Evolutionary conservation across 176 grass and related monocot genomes (phyloP).

Genomic region (Aechmea fasciata): DNA sequence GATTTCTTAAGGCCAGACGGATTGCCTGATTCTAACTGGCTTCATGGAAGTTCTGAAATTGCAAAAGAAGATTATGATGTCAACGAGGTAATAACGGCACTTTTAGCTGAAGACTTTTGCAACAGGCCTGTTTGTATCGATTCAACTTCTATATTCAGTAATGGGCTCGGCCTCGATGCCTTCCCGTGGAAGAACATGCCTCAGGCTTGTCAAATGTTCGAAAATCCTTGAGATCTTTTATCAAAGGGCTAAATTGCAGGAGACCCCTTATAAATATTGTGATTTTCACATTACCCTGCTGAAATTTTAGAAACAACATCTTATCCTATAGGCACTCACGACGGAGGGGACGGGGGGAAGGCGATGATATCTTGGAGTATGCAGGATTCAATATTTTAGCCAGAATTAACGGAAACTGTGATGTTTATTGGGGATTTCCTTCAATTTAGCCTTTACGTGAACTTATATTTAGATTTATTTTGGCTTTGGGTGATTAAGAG

Average conservation of each 20-base stretch:
- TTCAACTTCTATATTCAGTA: background rate
- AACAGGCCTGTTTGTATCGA: background rate
- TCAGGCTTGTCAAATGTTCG: conserved; percentile 13
- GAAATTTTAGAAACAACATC: no score
- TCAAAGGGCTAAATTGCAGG: no score
- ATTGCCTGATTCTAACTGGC: conserved; percentile 9
- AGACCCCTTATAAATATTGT: no score
- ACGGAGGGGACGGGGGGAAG: no score
- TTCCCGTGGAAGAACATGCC: conserved; percentile 28
- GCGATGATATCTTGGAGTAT: no score
- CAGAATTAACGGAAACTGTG: no score
- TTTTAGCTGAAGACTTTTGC: background rate
- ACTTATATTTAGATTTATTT: background rate
- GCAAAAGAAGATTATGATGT: conserved; percentile 4
- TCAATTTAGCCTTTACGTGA: no score
- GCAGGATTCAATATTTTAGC: no score
- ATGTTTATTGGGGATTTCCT: no score
- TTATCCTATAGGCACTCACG: no score
- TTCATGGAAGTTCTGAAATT: background rate
- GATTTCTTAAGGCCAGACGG: conserved; percentile 7
- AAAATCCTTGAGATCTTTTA: conserved; percentile 6
- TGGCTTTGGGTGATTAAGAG: background rate
- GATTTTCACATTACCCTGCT: no score
- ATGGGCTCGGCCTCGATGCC: conserved; percentile 4
- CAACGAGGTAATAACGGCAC: background rate